Base-by-base conservation (phyloP, 768 basidiomycete genomes). In the Terana coerulea region DNA sequence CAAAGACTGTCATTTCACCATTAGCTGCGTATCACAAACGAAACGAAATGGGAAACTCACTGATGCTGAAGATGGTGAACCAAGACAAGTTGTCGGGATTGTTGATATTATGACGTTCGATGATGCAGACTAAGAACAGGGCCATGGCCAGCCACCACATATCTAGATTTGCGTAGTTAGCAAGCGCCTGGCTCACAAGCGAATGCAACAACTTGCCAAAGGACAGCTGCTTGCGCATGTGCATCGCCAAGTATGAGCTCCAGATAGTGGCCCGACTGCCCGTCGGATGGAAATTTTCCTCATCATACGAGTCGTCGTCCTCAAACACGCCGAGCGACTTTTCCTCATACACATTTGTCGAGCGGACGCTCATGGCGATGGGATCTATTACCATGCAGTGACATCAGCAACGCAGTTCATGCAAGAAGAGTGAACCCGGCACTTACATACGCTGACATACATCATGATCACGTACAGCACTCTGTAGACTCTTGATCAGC, bases 61-160 rank as follows among this genome's bases (percentile, higher is more conserved):
- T 64, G 52, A 94, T 79, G 25, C 75, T 75, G 65, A 95, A 95
- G 55, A 93, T 86, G 60, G 83, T 88, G 68, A 97, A 94, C 87
- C 88, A 94, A 9, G 66, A 64, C 17, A 72, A 72, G 30, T 77
- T 80, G 0, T 62, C 71, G 0, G 72, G 64, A 52, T 88, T 71
- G 19, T 76, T 76, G 45, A 93, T 66, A 30, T 80, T 75, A 28
- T 74, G 72, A 45, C 80, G 76, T 88, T 98, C 97, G 55, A 97
- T 84, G 57, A 98, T 95, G 64, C 95, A 98, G 34, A 98, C 75
- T 1, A 97, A 67, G 69, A 94, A 93, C 11, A 98, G 67, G 0
- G 91, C 92, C 11, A 91, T 66, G 0, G 74, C 88, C 19, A 98
- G 67, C 93, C 93, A 97, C 95, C 95, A 97, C 80, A 98, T 92